These are phyloP conservation scores for Candida saitoana DNA, from an alignment of 805 yeast species.

Conservation along the genomic window DNA sequence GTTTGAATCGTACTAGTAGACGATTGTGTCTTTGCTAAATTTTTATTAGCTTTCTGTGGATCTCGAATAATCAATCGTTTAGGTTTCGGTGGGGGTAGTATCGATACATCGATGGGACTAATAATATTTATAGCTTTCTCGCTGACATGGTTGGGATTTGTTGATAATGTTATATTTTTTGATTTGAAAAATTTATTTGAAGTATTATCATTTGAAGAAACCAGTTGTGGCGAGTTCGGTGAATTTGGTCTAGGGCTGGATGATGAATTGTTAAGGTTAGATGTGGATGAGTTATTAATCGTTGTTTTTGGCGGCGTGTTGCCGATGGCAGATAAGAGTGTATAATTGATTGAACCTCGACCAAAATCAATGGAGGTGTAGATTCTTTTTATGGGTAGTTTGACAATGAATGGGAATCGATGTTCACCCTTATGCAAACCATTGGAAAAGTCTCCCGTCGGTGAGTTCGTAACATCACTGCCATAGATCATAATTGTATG, in stretches of 20 bases:
- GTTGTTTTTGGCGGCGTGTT: slow-evolving; percentile 13
- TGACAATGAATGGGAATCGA: slow-evolving; percentile 79
- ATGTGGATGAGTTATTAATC: slow-evolving; percentile 1
- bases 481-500: slow-evolving; percentile 62
- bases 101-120: slow-evolving; percentile 71
- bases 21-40: slow-evolving; percentile 33
- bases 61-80: slow-evolving; percentile 61
- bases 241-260: neutral
- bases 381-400: slow-evolving; percentile 68
- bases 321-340: slow-evolving; percentile 48
- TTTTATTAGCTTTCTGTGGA: slow-evolving; percentile 26
- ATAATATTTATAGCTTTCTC: slow-evolving; percentile 58
- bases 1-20: slow-evolving; percentile 30
- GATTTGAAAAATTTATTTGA: slow-evolving; percentile 17
- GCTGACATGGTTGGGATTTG: slow-evolving; percentile 37
- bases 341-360: slow-evolving; percentile 74
- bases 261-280: neutral
- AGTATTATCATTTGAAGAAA: slow-evolving; percentile 4
- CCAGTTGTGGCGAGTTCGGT: slow-evolving; percentile 6
- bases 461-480: slow-evolving; percentile 14
- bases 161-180: slow-evolving; percentile 22
- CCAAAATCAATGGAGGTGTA: slow-evolving; percentile 79
- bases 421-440: slow-evolving; percentile 82
- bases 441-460: slow-evolving; percentile 22
- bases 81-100: slow-evolving; percentile 62